phyloP scores from a whole-genome alignment of 441 rosid species.

The Brassica balearica region DNA sequence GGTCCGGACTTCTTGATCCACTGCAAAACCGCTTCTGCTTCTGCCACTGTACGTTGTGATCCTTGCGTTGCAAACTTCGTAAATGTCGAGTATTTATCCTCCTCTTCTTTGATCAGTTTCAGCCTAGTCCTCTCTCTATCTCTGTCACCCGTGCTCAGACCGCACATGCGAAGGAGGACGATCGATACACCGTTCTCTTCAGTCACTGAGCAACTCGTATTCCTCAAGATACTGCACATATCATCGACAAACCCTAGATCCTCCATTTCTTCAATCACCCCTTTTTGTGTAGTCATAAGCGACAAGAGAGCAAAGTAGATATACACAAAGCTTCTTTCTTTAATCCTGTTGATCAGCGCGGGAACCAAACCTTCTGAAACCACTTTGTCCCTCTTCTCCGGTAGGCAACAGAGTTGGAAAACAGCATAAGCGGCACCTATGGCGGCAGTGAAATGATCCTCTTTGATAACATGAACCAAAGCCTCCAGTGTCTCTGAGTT shows the following conservation, averaged over 20 bases:
- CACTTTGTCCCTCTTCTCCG: slow-evolving; percentile 46
- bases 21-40: neutral
- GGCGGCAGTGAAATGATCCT: slow-evolving; percentile 33
- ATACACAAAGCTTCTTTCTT: slow-evolving; percentile 40
- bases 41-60: neutral
- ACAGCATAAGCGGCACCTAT: neutral
- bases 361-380: slow-evolving; percentile 47
- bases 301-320: slow-evolving; percentile 49
- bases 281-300: slow-evolving; percentile 41
- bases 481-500: slow-evolving; percentile 46
- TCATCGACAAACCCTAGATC: slow-evolving; percentile 41
- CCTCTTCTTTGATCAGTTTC: slow-evolving; percentile 47
- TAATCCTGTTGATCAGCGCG: slow-evolving; percentile 46
- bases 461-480: slow-evolving; percentile 47
- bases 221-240: slow-evolving; percentile 50
- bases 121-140: slow-evolving; percentile 24
- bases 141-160: neutral
- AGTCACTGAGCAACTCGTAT: slow-evolving; percentile 30
- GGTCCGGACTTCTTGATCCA: neutral
- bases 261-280: slow-evolving; percentile 49
- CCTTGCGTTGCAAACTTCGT: neutral
- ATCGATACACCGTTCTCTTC: neutral
- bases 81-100: slow-evolving; percentile 33
- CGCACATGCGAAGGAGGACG: slow-evolving; percentile 26
- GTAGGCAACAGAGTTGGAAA: too few relatives aligned